Percentiles rank a stretch among this genome's conserved stretches.
Conservation (phyloP, 331 rosid species). For the Acacia pycnantha region DNA sequence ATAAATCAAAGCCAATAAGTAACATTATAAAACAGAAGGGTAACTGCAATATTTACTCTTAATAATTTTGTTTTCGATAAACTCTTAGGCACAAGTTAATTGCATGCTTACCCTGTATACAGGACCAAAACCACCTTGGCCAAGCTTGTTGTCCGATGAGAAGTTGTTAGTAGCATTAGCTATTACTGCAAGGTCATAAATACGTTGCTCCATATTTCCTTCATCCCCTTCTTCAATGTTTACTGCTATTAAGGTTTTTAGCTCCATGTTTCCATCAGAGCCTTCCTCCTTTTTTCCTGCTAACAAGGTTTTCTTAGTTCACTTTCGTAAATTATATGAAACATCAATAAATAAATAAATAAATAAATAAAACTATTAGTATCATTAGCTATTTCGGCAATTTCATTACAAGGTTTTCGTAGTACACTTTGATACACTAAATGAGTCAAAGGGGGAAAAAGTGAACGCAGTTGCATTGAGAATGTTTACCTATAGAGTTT, state of each 20-base stretch:
- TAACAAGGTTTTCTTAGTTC: background rate
- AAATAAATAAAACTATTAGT: background rate
- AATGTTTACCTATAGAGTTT: slow-evolving; percentile 30
- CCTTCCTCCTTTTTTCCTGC: background rate
- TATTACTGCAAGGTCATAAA: background rate
- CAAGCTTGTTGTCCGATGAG: slow-evolving; percentile 6
- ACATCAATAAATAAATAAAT: background rate
- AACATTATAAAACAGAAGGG: background rate
- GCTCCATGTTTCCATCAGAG: background rate
- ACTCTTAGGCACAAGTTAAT: too few relatives aligned
- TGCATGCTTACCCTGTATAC: background rate
- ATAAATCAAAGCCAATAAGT: background rate
- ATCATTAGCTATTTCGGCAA: background rate
- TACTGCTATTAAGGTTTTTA: background rate
- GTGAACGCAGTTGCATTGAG: background rate
- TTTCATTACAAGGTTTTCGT: too few relatives aligned
- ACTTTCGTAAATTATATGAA: background rate
- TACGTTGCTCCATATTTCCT: slow-evolving; percentile 19
- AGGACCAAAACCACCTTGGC: slow-evolving; percentile 28
- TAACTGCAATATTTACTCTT: background rate
- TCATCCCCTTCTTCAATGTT: background rate
- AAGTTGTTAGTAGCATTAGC: slow-evolving; percentile 7
- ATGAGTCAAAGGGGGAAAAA: background rate
- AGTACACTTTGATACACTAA: too few relatives aligned
- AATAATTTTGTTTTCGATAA: too few relatives aligned